phyloP scores from a whole-genome alignment of 2,329 filamentous ascomycete species.

The Nigrospora oryzae region DNA sequence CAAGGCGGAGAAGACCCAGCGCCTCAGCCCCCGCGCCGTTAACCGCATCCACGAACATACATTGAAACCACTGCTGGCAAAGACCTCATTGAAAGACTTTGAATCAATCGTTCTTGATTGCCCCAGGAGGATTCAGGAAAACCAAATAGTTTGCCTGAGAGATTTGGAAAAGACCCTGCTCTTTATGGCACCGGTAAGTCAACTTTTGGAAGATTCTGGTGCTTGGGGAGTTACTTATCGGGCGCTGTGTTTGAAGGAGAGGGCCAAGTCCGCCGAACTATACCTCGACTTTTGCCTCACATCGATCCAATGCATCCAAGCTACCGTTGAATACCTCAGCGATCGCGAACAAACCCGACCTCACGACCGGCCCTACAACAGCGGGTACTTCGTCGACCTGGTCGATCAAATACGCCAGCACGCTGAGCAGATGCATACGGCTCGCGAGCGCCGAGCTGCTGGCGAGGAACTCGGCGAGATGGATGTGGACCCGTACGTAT shows the following conservation, averaged over 20 bases:
- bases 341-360: constrained; percentile 81
- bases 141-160: constrained; percentile 82
- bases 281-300: constrained; percentile 88
- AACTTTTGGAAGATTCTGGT: constrained; percentile 39
- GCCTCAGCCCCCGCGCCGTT: constrained; percentile 60
- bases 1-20: constrained; percentile 40
- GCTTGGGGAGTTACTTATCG: constrained; percentile 59
- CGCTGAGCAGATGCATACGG: constrained; percentile 72
- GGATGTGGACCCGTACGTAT: constrained; percentile 49
- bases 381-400: constrained; percentile 94
- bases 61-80: constrained; percentile 67
- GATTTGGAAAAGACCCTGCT: constrained; percentile 92
- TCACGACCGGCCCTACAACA: constrained; percentile 83
- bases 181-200: constrained; percentile 89
- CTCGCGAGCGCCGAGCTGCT: constrained; percentile 56
- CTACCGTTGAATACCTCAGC: constrained; percentile 76
- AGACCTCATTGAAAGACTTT: constrained; percentile 69
- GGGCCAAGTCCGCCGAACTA: constrained; percentile 58
- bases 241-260: constrained; percentile 68
- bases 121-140: constrained; percentile 69
- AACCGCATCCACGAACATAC: constrained; percentile 75
- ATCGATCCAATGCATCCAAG: constrained; percentile 83
- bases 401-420: constrained; percentile 89
- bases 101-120: constrained; percentile 71
- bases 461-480: constrained; percentile 42